phyloP scores from a whole-genome alignment of 2,329 filamentous ascomycete genomes.

The Aspergillus sp. region DNA sequence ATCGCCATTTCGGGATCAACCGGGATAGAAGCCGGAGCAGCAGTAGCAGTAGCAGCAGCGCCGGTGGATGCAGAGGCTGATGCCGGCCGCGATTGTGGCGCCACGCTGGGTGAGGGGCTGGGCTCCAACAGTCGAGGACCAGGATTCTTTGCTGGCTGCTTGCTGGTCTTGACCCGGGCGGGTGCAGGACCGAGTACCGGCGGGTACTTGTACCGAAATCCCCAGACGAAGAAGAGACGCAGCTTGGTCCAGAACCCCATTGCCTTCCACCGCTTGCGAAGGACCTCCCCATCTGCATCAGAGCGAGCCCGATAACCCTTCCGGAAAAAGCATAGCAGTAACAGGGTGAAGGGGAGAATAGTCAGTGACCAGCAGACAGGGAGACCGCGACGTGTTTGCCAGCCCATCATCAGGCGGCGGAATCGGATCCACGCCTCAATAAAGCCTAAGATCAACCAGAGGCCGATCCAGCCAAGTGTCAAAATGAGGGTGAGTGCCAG shows the following conservation, averaged over 20 bases:
- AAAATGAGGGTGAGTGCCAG: slow-evolving; percentile 29
- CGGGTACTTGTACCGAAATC: slow-evolving; percentile 35
- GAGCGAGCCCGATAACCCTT: slow-evolving; percentile 33
- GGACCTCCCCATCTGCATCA: slow-evolving; percentile 27
- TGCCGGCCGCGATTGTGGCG: slow-evolving; percentile 4
- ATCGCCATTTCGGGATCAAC: slow-evolving; percentile 1
- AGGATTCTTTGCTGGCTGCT: slow-evolving; percentile 23
- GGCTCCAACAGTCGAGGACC: slow-evolving; percentile 25
- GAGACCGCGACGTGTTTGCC: slow-evolving; percentile 36
- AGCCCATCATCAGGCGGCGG: slow-evolving; percentile 36
- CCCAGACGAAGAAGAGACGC: slow-evolving; percentile 32
- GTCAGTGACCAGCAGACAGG: slow-evolving; percentile 33
- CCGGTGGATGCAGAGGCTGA: background rate
- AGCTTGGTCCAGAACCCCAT: slow-evolving; percentile 29
- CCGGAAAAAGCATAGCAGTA: slow-evolving; percentile 28
- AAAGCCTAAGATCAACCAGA: slow-evolving; percentile 31
- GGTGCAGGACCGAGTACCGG: slow-evolving; percentile 30
- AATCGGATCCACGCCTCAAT: slow-evolving; percentile 36
- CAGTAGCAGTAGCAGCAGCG: background rate
- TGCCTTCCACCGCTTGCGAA: slow-evolving; percentile 30
- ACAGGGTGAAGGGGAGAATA: slow-evolving; percentile 24
- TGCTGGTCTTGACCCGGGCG: slow-evolving; percentile 22
- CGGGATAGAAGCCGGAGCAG: background rate
- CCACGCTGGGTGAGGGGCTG: slow-evolving; percentile 7
- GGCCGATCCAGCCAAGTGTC: slow-evolving; percentile 31